A percentile compares a stretch with the other conserved stretches of the same genome.
These are phyloP conservation scores for Neospora caninum DNA, from an alignment of 169 alveolate genomes.

Conservation along the genomic window DNA sequence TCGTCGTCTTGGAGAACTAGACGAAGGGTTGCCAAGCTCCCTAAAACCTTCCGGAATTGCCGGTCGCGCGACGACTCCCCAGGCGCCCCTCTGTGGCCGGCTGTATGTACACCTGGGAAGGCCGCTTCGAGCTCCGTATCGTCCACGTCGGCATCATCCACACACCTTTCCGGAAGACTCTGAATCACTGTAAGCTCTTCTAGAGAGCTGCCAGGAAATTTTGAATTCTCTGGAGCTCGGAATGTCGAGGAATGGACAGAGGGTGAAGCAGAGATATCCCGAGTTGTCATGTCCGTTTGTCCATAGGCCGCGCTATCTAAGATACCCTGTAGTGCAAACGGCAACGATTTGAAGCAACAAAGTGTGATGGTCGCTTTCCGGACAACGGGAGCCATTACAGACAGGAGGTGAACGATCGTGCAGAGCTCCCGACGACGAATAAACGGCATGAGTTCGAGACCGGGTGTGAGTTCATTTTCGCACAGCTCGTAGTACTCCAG, in stretches of 20 bases:
- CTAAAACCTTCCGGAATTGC: neutral
- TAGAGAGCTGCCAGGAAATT: neutral
- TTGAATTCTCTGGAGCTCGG: neutral
- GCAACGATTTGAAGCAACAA: neutral
- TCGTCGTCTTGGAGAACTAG: slow-evolving; percentile 12
- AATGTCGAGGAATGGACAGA: neutral
- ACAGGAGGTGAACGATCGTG: neutral
- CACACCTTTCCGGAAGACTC: neutral
- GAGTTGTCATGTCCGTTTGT: neutral
- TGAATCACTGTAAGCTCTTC: neutral
- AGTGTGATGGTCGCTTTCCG: neutral
- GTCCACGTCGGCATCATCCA: neutral
- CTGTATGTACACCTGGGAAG: neutral
- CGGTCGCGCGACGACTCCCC: neutral
- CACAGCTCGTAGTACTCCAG: neutral
- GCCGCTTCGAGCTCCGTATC: neutral
- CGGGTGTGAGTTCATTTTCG: neutral
- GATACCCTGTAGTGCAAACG: neutral
- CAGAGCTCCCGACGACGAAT: neutral
- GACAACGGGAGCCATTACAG: neutral
- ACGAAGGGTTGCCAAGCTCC: neutral
- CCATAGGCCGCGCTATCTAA: neutral
- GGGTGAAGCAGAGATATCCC: too few species aligned
- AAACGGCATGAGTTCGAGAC: neutral
- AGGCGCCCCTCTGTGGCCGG: neutral